Evolutionary conservation across 495 filamentous ascomycete genomes (phyloP).

Genomic region (Xylaria sp.): DNA sequence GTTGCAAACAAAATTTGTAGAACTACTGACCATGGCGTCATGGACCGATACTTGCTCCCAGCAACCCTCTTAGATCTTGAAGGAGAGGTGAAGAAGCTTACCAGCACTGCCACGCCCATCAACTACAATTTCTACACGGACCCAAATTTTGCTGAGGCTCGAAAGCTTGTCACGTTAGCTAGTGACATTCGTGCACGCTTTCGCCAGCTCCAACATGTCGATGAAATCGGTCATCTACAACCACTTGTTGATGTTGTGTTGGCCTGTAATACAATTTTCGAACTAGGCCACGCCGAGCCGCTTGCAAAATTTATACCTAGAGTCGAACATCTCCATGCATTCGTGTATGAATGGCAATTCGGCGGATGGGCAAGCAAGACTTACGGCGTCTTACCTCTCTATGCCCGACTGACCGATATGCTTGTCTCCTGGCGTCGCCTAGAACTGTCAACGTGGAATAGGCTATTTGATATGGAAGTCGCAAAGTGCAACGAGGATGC

Average conservation of each 20-base stretch:
- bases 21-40: conserved; percentile 36
- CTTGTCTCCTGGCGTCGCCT: conserved; percentile 88
- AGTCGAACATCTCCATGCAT: conserved; percentile 80
- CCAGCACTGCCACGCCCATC: conserved; percentile 38
- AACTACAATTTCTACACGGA: conserved; percentile 90
- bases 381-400: conserved; percentile 70
- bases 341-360: conserved; percentile 90
- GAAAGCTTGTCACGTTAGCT: conserved; percentile 70
- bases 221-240: conserved; percentile 64
- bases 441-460: conserved; percentile 90
- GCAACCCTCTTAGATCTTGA: conserved; percentile 70
- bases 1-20: conserved; percentile 46
- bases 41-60: conserved; percentile 63
- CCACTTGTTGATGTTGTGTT: conserved; percentile 74
- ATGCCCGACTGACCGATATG: conserved; percentile 74
- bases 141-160: conserved; percentile 74
- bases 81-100: conserved; percentile 61
- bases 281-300: conserved; percentile 80
- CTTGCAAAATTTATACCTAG: conserved; percentile 83
- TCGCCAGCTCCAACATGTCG: conserved; percentile 65
- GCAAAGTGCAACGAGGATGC: conserved; percentile 76
- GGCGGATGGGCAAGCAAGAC: conserved; percentile 79
- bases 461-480: conserved; percentile 84
- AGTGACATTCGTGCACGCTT: conserved; percentile 73
- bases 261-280: conserved; percentile 74